Percentiles rank a stretch among this genome's conserved stretches.
These are phyloP conservation scores for Arthrobotrys conoides DNA, from an alignment of 2,329 filamentous ascomycete genomes.

Conservation along the genomic window DNA sequence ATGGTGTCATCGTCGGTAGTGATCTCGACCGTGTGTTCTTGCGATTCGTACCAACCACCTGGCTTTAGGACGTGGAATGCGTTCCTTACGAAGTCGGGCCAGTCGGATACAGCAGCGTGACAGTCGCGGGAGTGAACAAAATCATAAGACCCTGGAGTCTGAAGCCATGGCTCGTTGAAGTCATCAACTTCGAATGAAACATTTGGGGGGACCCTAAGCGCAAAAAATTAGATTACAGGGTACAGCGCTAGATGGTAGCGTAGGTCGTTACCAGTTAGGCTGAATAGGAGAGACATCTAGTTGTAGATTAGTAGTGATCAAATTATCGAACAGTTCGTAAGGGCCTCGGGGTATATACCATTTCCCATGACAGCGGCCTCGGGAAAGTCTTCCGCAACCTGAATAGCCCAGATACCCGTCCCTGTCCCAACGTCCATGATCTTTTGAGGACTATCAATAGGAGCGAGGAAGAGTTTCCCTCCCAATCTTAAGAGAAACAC, in stretches of 20 bases:
- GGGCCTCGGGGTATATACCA: conserved; percentile 33
- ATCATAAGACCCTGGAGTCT: conserved; percentile 61
- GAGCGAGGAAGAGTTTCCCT: conserved; percentile 69
- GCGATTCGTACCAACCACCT: conserved; percentile 69
- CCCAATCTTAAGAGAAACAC: conserved; percentile 70
- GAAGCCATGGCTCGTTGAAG: conserved; percentile 62
- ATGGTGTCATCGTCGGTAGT: conserved; percentile 60
- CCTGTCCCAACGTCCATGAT: conserved; percentile 72
- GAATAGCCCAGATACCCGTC: conserved; percentile 73
- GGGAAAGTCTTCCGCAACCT: conserved; percentile 63
- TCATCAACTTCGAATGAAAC: conserved; percentile 63
- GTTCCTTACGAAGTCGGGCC: conserved; percentile 72
- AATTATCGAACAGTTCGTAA: conserved; percentile 64
- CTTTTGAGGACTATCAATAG: conserved; percentile 67
- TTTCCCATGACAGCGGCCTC: conserved; percentile 61
- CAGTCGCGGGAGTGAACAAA: conserved; percentile 68
- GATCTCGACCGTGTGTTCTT: conserved; percentile 62
- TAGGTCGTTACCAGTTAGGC: conserved; percentile 62
- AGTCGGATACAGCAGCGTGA: conserved; percentile 73
- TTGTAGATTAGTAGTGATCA: neutral
- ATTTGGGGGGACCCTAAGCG: conserved; percentile 61
- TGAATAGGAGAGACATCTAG: conserved; percentile 66
- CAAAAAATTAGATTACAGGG: neutral
- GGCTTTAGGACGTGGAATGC: conserved; percentile 69
- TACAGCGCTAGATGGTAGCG: neutral